These are phyloP conservation scores for Lenzites betulinus DNA, from an alignment of 768 basidiomycete genomes.

Conservation along the genomic window DNA sequence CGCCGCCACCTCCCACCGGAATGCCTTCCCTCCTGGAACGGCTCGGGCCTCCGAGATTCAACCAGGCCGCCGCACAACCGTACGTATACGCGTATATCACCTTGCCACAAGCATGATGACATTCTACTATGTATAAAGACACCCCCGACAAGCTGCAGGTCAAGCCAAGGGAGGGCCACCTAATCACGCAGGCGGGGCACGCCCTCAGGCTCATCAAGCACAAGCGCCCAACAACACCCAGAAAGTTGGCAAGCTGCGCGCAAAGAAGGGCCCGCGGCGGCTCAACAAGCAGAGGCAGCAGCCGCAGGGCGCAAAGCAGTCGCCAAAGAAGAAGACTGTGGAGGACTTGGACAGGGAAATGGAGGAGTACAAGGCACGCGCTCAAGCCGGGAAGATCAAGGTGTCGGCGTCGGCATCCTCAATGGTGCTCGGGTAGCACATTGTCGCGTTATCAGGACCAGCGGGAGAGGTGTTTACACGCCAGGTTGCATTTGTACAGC, in stretches of 20 bases:
- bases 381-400: slow-evolving; percentile 17
- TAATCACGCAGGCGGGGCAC: neutral
- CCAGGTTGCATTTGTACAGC: neutral
- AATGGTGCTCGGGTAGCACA: neutral
- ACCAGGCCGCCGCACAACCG: slow-evolving; percentile 21
- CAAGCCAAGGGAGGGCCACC: slow-evolving; percentile 5
- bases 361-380: slow-evolving; percentile 70
- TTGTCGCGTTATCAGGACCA: too few relatives aligned
- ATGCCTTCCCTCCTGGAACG: slow-evolving; percentile 44
- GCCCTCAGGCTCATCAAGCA: neutral
- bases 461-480: neutral
- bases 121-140: neutral
- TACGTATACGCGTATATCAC: neutral
- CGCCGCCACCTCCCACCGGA: slow-evolving; percentile 28
- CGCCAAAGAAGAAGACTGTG: slow-evolving; percentile 35
- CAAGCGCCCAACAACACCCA: neutral
- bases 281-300: slow-evolving; percentile 52
- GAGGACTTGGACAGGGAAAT: slow-evolving; percentile 77
- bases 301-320: slow-evolving; percentile 33
- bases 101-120: neutral
- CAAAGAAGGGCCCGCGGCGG: slow-evolving; percentile 75
- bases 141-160: neutral
- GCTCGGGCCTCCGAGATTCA: slow-evolving; percentile 17
- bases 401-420: neutral
- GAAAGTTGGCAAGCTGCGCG: slow-evolving; percentile 34